These are phyloP conservation scores for Cladophialophora psammophila DNA, from an alignment of 2,329 filamentous ascomycete genomes.

Conservation along the genomic window DNA sequence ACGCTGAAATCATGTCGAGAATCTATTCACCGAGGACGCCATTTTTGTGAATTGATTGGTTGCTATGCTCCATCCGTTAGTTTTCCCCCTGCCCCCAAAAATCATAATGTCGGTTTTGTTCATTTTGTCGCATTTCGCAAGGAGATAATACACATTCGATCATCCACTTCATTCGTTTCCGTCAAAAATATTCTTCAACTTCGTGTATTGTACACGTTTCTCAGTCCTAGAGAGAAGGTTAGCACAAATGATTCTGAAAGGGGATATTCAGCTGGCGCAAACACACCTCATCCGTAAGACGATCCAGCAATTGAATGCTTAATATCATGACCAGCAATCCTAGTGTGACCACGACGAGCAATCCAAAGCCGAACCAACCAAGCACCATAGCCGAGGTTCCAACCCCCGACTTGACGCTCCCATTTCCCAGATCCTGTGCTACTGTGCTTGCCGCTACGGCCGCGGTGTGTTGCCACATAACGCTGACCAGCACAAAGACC, in stretches of 20 bases:
- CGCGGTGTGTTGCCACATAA: conserved; percentile 78
- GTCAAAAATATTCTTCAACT: conserved; percentile 6
- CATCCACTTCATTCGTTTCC: not conserved
- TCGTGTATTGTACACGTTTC: conserved; percentile 13
- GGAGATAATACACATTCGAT: conserved; percentile 5
- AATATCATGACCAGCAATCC: conserved; percentile 95
- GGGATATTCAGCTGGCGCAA: not conserved
- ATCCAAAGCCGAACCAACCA: conserved; percentile 94
- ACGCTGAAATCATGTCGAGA: not conserved
- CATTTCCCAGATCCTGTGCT: conserved; percentile 90
- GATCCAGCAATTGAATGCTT: conserved; percentile 81
- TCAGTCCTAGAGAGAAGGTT: conserved; percentile 12
- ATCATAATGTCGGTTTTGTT: not conserved
- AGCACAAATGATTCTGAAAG: not conserved
- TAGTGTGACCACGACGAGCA: conserved; percentile 94
- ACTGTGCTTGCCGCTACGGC: conserved; percentile 95
- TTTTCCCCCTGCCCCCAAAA: not conserved
- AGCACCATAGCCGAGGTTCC: conserved; percentile 96
- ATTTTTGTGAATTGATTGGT: not conserved
- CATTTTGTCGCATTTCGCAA: conserved; percentile 1
- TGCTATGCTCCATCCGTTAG: not conserved
- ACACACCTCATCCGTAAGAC: conserved; percentile 57
- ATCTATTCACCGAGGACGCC: not conserved
- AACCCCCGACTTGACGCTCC: conserved; percentile 83
- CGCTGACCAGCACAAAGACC: conserved; percentile 71